Base-by-base conservation (phyloP, 2,329 filamentous ascomycete genomes). In the Bipolaris cookei region DNA sequence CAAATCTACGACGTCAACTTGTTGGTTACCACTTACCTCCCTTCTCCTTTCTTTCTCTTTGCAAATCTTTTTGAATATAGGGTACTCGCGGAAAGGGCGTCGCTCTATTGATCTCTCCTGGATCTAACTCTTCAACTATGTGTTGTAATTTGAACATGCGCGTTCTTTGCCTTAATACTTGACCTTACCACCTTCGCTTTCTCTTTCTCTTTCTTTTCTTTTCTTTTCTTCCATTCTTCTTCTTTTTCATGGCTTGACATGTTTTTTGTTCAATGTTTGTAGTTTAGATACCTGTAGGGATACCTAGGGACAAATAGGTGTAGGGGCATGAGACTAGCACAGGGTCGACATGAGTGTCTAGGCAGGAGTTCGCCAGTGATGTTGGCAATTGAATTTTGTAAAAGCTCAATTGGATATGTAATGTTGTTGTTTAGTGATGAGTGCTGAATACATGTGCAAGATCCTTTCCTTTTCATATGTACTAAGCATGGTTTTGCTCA, bases 221-320 rank as follows among this genome's bases (percentile, higher is more conserved):
- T 58, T 50, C 30, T 62, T 54, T 32, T 37, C 45, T 32, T 51
- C 25, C 25, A 21, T 14, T n/a, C 39, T 25, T 42, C 23, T 23
- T 41, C 47, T 32, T 37, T 35, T 53, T 45, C 43, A 35, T 37
- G 39, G 20, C n/a, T 42, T 42, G 39, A 42, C 39, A 42, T 23
- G 39, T 47, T 49, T 56, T 18, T 42, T 56, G 44, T 39, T 45
- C 51, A 16, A 46, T 59, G 50, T 30, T 60, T 58, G 51, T 51
- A 66, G 50, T 69, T 65, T 68, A 67, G 60, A 67, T 68, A 62
- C 56, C 61, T 66, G 52, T 68, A 64, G 60, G 61, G 65, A 51
- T 48, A 56, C 55, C 55, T 58, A 58, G 28, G 55, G 54, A 54
- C 23, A 47, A 21, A 21, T 25, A 37, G 50, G 54, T 49, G 50